Conservation (phyloP, 2,329 filamentous ascomycete genomes). For the Karstenula rhodostoma region DNA sequence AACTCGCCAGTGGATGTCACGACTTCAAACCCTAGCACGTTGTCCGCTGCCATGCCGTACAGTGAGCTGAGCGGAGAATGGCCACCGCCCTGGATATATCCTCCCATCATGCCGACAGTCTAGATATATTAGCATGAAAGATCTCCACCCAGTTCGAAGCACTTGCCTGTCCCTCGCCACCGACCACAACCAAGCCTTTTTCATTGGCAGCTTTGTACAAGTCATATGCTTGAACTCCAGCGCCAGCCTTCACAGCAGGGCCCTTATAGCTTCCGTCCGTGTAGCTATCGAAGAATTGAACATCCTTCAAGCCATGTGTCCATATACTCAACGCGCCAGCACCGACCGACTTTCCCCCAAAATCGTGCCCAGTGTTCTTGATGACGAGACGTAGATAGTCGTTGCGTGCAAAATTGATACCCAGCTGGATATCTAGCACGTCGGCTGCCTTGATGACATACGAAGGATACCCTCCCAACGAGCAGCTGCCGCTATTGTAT, state of each 20-base stretch:
- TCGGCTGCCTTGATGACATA: slow-evolving; percentile 35
- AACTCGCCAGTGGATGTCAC: slow-evolving; percentile 34
- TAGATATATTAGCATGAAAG: slow-evolving; percentile 6
- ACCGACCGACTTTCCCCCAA: slow-evolving; percentile 35
- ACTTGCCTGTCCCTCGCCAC: slow-evolving; percentile 31
- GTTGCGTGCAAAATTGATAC: slow-evolving; percentile 39
- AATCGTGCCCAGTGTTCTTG: slow-evolving; percentile 46
- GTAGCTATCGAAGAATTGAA: slow-evolving; percentile 34
- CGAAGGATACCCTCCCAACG: slow-evolving; percentile 36
- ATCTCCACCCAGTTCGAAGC: neutral
- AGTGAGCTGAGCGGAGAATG: slow-evolving; percentile 60
- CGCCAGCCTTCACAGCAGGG: slow-evolving; percentile 36
- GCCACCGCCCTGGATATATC: slow-evolving; percentile 58
- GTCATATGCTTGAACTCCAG: slow-evolving; percentile 39
- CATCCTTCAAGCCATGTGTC: slow-evolving; percentile 42
- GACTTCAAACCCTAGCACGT: slow-evolving; percentile 36
- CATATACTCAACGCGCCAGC: slow-evolving; percentile 36
- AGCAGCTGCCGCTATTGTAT: slow-evolving; percentile 32
- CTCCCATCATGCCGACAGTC: slow-evolving; percentile 58
- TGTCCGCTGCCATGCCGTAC: slow-evolving; percentile 47
- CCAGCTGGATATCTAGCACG: slow-evolving; percentile 37
- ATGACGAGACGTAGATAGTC: slow-evolving; percentile 38
- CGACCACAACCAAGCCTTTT: slow-evolving; percentile 33
- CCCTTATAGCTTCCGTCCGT: slow-evolving; percentile 38
- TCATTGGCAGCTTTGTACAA: slow-evolving; percentile 38